phyloP scores from a whole-genome alignment of 768 basidiomycete species.

The Leccinum truebloodii region DNA sequence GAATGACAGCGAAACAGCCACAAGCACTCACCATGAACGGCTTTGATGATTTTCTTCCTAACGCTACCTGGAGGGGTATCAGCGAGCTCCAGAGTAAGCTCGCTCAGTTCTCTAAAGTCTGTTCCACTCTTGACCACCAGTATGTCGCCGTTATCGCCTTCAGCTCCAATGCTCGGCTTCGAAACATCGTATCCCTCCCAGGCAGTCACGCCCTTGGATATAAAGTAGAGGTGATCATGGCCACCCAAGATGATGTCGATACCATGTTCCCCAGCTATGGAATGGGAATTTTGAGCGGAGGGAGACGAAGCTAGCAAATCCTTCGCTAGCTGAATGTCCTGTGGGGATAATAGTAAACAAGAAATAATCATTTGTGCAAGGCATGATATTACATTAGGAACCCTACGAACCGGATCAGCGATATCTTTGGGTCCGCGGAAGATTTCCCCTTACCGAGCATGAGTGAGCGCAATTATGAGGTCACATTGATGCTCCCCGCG shows the following conservation, averaged over 20 bases:
- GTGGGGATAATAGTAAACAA: conserved; percentile 12
- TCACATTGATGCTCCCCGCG: conserved; percentile 77
- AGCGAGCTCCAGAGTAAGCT: conserved; percentile 62
- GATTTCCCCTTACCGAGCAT: conserved; percentile 56
- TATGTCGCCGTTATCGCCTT: conserved; percentile 70
- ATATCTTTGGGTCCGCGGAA: not conserved
- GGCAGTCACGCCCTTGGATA: conserved; percentile 59
- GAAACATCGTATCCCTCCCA: conserved; percentile 68
- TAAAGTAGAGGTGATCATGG: conserved; percentile 85
- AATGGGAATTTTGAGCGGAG: conserved; percentile 41
- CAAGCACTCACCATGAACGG: conserved; percentile 52
- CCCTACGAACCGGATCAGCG: conserved; percentile 20
- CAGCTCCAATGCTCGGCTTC: conserved; percentile 59
- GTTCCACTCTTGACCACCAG: conserved; percentile 84
- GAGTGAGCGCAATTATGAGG: conserved; percentile 83
- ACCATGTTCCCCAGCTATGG: conserved; percentile 62
- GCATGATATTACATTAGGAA: conserved; percentile 30
- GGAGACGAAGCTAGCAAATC: conserved; percentile 62
- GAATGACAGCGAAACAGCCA: not conserved
- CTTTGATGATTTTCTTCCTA: conserved; percentile 62
- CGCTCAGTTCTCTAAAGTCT: conserved; percentile 86
- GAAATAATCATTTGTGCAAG: not conserved
- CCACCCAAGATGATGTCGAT: conserved; percentile 85
- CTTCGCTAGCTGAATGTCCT: conserved; percentile 77
- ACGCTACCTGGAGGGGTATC: conserved; percentile 62